phyloP scores from a whole-genome alignment of 176 grass and related monocot genomes.

The Avena eriantha region DNA sequence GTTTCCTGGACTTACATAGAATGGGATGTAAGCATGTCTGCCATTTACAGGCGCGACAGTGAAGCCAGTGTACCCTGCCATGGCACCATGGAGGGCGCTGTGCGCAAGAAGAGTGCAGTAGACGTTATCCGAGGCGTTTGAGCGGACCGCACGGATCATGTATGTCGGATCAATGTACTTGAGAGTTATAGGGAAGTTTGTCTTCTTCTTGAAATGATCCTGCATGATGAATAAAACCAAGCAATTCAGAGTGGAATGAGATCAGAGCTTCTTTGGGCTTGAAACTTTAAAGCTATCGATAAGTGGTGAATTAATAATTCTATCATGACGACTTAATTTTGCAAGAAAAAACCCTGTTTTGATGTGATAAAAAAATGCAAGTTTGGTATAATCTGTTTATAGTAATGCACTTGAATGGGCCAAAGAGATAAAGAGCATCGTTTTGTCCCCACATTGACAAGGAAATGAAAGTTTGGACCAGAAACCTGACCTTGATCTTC shows the following conservation, averaged over 20 bases:
- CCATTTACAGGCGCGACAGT: conserved; percentile 87
- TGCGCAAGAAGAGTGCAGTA: conserved; percentile 91
- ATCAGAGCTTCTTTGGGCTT: background rate
- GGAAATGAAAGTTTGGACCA: conserved; percentile 40
- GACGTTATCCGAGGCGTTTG: conserved; percentile 93
- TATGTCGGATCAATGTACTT: conserved; percentile 94
- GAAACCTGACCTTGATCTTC: conserved; percentile 84
- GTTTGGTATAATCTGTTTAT: background rate
- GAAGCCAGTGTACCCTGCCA: conserved; percentile 95
- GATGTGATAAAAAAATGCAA: background rate
- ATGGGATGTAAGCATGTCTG: conserved; percentile 92
- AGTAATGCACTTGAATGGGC: background rate
- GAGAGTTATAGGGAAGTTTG: conserved; percentile 79
- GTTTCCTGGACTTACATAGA: conserved; percentile 64
- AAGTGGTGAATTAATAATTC: background rate
- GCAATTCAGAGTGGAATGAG: conserved; percentile 32
- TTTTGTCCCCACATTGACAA: conserved; percentile 37
- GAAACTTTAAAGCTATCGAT: background rate
- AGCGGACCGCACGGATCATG: conserved; percentile 86
- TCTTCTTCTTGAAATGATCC: conserved; percentile 82
- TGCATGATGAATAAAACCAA: conserved; percentile 43
- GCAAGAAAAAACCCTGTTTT: background rate
- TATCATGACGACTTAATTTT: background rate
- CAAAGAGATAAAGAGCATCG: background rate
- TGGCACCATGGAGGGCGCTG: conserved; percentile 83